Conservation (phyloP, 768 basidiomycete species). For the Agaricus sinodeliciosus region DNA sequence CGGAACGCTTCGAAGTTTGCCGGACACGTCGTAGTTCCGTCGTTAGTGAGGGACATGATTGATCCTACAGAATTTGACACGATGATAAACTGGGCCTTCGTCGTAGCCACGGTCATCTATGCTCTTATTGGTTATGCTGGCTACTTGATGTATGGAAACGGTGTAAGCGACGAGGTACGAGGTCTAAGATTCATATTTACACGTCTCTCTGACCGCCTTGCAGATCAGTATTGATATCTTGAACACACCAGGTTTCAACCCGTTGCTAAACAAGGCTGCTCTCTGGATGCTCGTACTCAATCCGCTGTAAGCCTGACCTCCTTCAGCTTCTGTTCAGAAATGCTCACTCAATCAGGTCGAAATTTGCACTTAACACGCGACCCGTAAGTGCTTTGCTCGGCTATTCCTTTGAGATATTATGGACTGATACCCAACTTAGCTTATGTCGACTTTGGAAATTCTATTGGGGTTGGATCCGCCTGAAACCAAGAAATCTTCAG, state of each 20-base stretch:
- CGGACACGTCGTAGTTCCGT: slow-evolving; percentile 90
- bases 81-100: slow-evolving; percentile 86
- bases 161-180: slow-evolving; percentile 74
- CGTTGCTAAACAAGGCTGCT: slow-evolving; percentile 60
- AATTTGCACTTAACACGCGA: slow-evolving; percentile 79
- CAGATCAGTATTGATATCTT: slow-evolving; percentile 84
- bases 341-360: slow-evolving; percentile 44
- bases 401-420: neutral
- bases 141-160: slow-evolving; percentile 85
- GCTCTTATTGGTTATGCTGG: slow-evolving; percentile 72
- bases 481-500: slow-evolving; percentile 23
- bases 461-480: slow-evolving; percentile 59
- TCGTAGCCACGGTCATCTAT: slow-evolving; percentile 60
- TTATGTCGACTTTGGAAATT: slow-evolving; percentile 79
- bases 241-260: slow-evolving; percentile 64
- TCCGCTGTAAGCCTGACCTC: slow-evolving; percentile 47
- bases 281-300: slow-evolving; percentile 84
- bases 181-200: neutral
- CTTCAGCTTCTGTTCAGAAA: neutral
- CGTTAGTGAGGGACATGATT: slow-evolving; percentile 83
- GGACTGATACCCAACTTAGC: slow-evolving; percentile 27
- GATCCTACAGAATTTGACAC: slow-evolving; percentile 73
- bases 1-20: slow-evolving; percentile 50
- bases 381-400: slow-evolving; percentile 46
- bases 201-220: neutral